A percentile compares a stretch with the other conserved stretches of the same genome.
These are phyloP conservation scores for Pelargonium citronellum DNA, from an alignment of 441 rosid species.

Conservation along the genomic window DNA sequence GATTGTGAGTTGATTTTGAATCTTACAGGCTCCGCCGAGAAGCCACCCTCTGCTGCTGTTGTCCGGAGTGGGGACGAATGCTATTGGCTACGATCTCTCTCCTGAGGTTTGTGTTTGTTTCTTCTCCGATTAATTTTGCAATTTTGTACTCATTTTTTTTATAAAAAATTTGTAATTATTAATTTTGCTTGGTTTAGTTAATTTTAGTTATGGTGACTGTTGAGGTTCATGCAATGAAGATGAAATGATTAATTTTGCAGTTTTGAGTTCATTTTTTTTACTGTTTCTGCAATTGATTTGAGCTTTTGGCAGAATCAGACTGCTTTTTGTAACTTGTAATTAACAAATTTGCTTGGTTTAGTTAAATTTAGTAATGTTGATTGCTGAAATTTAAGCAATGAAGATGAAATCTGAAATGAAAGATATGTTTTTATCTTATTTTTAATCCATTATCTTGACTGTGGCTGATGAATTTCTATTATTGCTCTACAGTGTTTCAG, in stretches of 20 bases:
- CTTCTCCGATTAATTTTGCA: too few relatives aligned
- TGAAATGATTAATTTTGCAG: too few relatives aligned
- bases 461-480: conserved; percentile 1
- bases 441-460: not conserved
- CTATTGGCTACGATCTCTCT: conserved; percentile 91
- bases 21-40: conserved; percentile 58
- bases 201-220: not conserved
- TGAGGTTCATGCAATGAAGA: not conserved
- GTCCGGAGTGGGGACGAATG: conserved; percentile 94
- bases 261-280: too few relatives aligned
- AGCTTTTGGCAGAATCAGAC: too few relatives aligned
- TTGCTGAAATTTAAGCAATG: not conserved
- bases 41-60: conserved; percentile 79
- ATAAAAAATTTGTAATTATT: too few relatives aligned
- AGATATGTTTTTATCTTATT: not conserved
- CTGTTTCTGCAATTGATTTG: too few relatives aligned
- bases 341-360: too few relatives aligned
- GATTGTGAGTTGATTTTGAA: not conserved
- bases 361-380: too few relatives aligned
- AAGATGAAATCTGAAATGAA: not conserved
- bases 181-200: not conserved
- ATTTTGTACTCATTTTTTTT: too few relatives aligned
- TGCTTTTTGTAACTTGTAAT: too few relatives aligned
- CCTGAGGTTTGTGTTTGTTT: conserved; percentile 45
- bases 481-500: not conserved